Base-by-base conservation (phyloP, 2,329 filamentous ascomycete species). In the Phialophora expanda region DNA sequence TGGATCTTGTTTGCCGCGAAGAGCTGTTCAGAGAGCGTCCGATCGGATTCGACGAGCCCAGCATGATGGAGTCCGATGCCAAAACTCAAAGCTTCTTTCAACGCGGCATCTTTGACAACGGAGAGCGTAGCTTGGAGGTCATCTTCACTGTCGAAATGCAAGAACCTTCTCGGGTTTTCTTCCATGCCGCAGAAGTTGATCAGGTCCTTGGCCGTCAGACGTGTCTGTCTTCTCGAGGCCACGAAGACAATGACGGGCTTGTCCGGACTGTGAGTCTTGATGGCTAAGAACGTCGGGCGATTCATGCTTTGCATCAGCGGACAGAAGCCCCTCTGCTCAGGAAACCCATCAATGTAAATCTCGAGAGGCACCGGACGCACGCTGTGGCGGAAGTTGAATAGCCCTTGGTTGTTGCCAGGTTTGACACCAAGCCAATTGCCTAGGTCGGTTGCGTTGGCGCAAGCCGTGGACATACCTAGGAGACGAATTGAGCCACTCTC, bases 241-340 rank as follows among this genome's bases (percentile, higher is more conserved):
- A 99, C 95, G 74, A 99, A 99, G 0, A 99, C 95, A 76, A 99
- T 99, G 8, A 98, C 95, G 0, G 95, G 95, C 78, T 99, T 98
- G 61, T 93, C 89, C 0, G 96, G 95, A 50, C 93, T 97, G 78
- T 99, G 96, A 11, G 89, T 92, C 78, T 99, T 97, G 78, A 99
- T 95, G 0, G 95, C 95, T 34, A 98, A 82, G 79, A 98, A 99
- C 0, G 95, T 97, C 1, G 95, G 95, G 6, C 95, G 86, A 75
- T 99, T 99, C 95, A 99, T 99, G 0, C 93, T 96, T 79, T 98
- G 94, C 95, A 99, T 99, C 70, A 99, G 80, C 0, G 95, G 93
- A 73, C 94, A 98, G 81, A 99, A 99, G 0, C 95, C 95, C 66
- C 94, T 87, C 71, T 95, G 90, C 75, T 98, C 92, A 0, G 95